Base-by-base conservation (phyloP, 371 early-diverging fungal genomes). In the Saksenaea oblongispora region DNA sequence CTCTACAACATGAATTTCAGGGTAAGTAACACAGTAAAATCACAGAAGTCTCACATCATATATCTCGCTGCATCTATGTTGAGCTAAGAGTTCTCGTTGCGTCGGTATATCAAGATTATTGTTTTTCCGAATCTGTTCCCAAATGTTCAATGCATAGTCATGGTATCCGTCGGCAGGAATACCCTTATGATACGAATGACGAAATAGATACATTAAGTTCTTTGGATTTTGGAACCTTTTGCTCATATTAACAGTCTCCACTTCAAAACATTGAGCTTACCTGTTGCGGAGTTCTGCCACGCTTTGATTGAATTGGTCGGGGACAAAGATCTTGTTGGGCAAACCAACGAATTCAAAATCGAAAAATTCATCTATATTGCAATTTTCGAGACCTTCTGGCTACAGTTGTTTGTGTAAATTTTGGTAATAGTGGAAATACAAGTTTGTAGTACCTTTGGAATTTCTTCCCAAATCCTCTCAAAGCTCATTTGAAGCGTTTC, bases 31-130 rank as follows among this genome's bases (percentile, higher is more conserved):
- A 18, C 22, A 8, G 11, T 22, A 47, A 2, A 47, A 26, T 36
- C 28, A 36, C 17, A 5, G 28, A 31, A 2, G 7, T 17, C 61
- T 67, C 69, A 82, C 85, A 56, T 84, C 87, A 14, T 92, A 89
- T 61, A 98, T 97, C 72, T 98, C 99, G 64, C 98, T 98, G 73
- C 99, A 98, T 57, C 99, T 91, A 76, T 92, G 98, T 82, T 98
- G 98, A 27, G 98, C 98, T 61, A 99, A 81, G 44, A 98, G 77
- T 72, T 98, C 94, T 79, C 96, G 97, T 73, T 99, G 98, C 2
- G 98, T 97, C 2, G 99, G 99, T 44, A 99, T 76, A 80, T 99
- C 98, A 63, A 99, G 79, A 65, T 98, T 98, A 63, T 92, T 92
- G 83, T 96, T 97, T 65, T 90, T 86, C 63, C 92, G 78, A 54